Percentiles rank a stretch among this genome's conserved stretches.
Evolutionary conservation across 2,329 filamentous ascomycete genomes (phyloP).

Genomic region (Cladosporium sphaerospermum): DNA sequence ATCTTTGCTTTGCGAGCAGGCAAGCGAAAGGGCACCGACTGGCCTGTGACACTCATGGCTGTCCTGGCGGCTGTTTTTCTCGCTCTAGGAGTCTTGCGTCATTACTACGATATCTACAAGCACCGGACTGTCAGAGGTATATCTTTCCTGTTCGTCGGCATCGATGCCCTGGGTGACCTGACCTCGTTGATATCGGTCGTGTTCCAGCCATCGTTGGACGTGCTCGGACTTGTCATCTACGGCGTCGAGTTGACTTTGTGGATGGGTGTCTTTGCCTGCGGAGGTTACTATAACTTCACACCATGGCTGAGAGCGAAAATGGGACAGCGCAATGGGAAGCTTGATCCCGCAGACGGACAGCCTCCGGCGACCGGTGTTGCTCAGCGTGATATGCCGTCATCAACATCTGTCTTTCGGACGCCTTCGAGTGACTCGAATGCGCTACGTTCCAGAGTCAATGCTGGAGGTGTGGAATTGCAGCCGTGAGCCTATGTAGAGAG

Average conservation of each 20-base stretch:
- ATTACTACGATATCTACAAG: constrained; percentile 64
- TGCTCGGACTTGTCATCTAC: constrained; percentile 62
- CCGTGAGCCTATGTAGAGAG: neutral
- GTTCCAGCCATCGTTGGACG: constrained; percentile 53
- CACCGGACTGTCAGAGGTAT: constrained; percentile 64
- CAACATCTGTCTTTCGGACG: constrained; percentile 59
- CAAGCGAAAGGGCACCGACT: constrained; percentile 39
- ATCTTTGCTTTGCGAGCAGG: constrained; percentile 51
- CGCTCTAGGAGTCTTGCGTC: constrained; percentile 58
- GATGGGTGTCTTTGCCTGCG: constrained; percentile 61
- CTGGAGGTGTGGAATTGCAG: neutral
- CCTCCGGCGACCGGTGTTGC: constrained; percentile 25
- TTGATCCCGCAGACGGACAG: neutral
- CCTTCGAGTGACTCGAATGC: constrained; percentile 37
- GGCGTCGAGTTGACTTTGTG: constrained; percentile 60
- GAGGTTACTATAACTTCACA: constrained; percentile 57
- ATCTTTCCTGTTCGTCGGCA: constrained; percentile 64
- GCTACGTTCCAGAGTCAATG: constrained; percentile 17
- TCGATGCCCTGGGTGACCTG: constrained; percentile 63
- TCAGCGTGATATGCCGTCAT: constrained; percentile 50
- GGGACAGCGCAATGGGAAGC: constrained; percentile 12
- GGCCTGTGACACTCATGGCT: constrained; percentile 63
- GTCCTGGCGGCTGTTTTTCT: constrained; percentile 57
- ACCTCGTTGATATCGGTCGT: constrained; percentile 60
- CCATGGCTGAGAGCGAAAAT: constrained; percentile 48